Evolutionary conservation across 2,329 filamentous ascomycete genomes (phyloP).

Genomic region (Calonectria honghensis): DNA sequence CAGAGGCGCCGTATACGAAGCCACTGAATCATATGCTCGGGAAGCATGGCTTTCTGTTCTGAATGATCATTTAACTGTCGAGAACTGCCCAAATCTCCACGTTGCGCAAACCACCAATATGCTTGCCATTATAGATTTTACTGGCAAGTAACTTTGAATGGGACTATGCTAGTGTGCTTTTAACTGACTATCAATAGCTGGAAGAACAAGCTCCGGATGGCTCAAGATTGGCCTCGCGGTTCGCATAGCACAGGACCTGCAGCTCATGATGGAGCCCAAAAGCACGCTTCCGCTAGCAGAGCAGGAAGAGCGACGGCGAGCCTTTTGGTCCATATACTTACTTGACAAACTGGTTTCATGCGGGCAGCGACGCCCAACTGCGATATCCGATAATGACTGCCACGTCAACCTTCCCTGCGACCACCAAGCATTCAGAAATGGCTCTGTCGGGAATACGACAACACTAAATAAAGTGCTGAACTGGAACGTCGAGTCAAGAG

Average conservation of each 20-base stretch:
- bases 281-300: slow-evolving; percentile 45
- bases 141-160: slow-evolving; percentile 18
- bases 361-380: slow-evolving; percentile 57
- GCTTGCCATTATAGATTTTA: slow-evolving; percentile 37
- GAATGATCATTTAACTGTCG: slow-evolving; percentile 34
- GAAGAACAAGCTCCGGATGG: slow-evolving; percentile 56
- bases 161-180: not conserved
- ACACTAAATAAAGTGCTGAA: slow-evolving; percentile 31
- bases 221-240: slow-evolving; percentile 58
- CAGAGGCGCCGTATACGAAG: slow-evolving; percentile 18
- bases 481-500: not conserved
- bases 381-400: slow-evolving; percentile 58
- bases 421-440: slow-evolving; percentile 20
- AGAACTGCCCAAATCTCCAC: slow-evolving; percentile 27
- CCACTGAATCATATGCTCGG: slow-evolving; percentile 35
- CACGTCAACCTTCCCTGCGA: slow-evolving; percentile 55
- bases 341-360: slow-evolving; percentile 61
- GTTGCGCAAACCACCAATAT: slow-evolving; percentile 37
- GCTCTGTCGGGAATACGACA: not conserved
- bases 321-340: slow-evolving; percentile 63
- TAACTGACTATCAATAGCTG: slow-evolving; percentile 30
- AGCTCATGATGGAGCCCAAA: slow-evolving; percentile 57
- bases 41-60: slow-evolving; percentile 39
- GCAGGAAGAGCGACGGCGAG: slow-evolving; percentile 58
- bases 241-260: slow-evolving; percentile 59